Conservation (phyloP, 2,329 filamentous ascomycete species). For the Colletotrichum sublineola region DNA sequence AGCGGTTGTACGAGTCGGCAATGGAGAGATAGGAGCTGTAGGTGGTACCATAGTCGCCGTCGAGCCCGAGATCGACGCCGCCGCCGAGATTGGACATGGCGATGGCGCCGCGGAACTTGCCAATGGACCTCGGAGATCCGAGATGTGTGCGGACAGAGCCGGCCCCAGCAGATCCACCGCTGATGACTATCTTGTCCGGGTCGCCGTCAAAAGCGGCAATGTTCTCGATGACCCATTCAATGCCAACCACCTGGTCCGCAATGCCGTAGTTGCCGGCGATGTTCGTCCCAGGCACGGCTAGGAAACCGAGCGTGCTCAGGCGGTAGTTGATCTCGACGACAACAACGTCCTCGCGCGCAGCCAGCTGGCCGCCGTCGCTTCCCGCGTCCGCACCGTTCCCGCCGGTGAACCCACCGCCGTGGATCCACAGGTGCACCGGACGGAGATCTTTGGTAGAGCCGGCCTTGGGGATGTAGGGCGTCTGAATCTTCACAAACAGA, state of each 20-base stretch:
- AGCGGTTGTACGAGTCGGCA: background rate
- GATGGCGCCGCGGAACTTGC: constrained; percentile 61
- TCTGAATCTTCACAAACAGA: background rate
- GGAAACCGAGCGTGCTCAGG: constrained; percentile 48
- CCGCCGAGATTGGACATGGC: constrained; percentile 67
- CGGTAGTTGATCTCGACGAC: constrained; percentile 49
- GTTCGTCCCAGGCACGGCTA: constrained; percentile 46
- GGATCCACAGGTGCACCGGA: background rate
- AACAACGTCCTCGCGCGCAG: constrained; percentile 37
- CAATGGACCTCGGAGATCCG: constrained; percentile 61
- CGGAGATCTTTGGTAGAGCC: background rate
- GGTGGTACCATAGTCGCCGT: background rate
- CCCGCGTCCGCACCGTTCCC: background rate
- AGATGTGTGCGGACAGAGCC: constrained; percentile 63
- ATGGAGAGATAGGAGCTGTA: background rate
- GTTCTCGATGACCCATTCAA: constrained; percentile 52
- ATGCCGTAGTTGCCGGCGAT: constrained; percentile 49
- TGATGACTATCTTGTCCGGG: constrained; percentile 39
- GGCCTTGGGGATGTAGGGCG: background rate
- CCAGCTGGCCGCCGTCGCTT: background rate
- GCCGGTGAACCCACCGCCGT: background rate
- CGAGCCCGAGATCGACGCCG: constrained; percentile 59
- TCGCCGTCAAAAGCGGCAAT: constrained; percentile 52
- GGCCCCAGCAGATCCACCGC: constrained; percentile 62
- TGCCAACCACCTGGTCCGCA: constrained; percentile 50